phyloP scores from a whole-genome alignment of 306 rosid species.

The Cucumis cinereus region DNA sequence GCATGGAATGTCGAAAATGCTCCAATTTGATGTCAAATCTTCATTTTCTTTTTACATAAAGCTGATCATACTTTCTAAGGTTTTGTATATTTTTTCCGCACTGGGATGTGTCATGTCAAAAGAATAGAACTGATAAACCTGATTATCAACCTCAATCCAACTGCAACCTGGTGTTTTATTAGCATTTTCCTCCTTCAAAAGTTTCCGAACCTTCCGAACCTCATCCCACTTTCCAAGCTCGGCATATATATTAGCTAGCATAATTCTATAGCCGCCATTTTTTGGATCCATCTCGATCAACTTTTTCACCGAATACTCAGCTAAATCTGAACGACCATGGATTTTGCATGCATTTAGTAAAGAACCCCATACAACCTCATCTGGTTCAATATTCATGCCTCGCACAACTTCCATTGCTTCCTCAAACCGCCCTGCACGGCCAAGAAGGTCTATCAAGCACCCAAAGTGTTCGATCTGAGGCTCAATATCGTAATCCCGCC shows the following conservation, averaged over 20 bases:
- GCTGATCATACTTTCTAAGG: slow-evolving; percentile 35
- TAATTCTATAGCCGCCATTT: slow-evolving; percentile 51
- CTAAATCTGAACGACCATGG: slow-evolving; percentile 50
- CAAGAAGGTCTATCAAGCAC: slow-evolving; percentile 73
- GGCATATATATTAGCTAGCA: slow-evolving; percentile 55
- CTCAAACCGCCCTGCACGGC: slow-evolving; percentile 60
- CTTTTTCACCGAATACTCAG: slow-evolving; percentile 49
- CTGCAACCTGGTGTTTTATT: slow-evolving; percentile 67
- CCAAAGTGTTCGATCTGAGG: slow-evolving; percentile 68
- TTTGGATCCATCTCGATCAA: slow-evolving; percentile 50
- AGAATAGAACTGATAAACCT: slow-evolving; percentile 51
- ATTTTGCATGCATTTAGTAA: slow-evolving; percentile 63
- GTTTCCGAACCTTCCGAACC: slow-evolving; percentile 39
- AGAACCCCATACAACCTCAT: slow-evolving; percentile 88
- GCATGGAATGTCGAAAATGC: neutral
- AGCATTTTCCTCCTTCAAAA: slow-evolving; percentile 38
- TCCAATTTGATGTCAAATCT: neutral
- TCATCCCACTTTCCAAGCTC: slow-evolving; percentile 70
- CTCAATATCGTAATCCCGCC: slow-evolving; percentile 24
- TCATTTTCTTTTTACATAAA: slow-evolving; percentile 4
- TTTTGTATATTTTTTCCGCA: slow-evolving; percentile 32
- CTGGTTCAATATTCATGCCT: slow-evolving; percentile 60
- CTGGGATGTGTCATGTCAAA: slow-evolving; percentile 46
- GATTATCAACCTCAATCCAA: slow-evolving; percentile 65
- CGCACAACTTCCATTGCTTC: slow-evolving; percentile 53